Percentiles rank a stretch among this genome's conserved stretches.
phyloP scores from a whole-genome alignment of 768 basidiomycete species.

The Collybia sordida region DNA sequence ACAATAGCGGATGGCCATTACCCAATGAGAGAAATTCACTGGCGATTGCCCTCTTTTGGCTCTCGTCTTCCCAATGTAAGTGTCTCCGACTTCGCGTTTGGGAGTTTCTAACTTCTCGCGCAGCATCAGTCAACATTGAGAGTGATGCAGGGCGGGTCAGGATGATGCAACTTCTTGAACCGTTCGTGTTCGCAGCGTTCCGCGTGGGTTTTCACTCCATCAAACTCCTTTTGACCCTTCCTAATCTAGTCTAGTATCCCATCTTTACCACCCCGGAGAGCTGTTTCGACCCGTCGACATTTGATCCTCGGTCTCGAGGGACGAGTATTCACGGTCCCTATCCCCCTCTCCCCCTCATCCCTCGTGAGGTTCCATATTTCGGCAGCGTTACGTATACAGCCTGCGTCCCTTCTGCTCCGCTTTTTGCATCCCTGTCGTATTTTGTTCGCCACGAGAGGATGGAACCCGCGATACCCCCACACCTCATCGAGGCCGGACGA shows the following conservation, averaged over 20 bases:
- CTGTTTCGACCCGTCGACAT: constrained; percentile 19
- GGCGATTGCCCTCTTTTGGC: constrained; percentile 49
- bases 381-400: constrained; percentile 31
- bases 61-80: constrained; percentile 38
- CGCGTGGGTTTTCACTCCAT: constrained; percentile 34
- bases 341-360: constrained; percentile 26
- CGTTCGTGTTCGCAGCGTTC: constrained; percentile 49
- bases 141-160: constrained; percentile 26
- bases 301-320: constrained; percentile 12
- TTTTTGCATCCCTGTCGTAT: constrained; percentile 48
- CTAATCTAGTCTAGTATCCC: constrained; percentile 35
- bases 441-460: constrained; percentile 41
- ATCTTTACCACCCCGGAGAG: constrained; percentile 39
- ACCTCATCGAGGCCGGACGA: constrained; percentile 24
- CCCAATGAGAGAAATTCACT: constrained; percentile 44
- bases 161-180: constrained; percentile 36
- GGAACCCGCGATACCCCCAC: constrained; percentile 35
- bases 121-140: constrained; percentile 35
- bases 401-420: constrained; percentile 39
- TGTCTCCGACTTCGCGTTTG: constrained; percentile 5
- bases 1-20: constrained; percentile 49
- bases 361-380: constrained; percentile 40
- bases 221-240: constrained; percentile 10
- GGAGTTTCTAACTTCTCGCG: constrained; percentile 2
- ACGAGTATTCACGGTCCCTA: constrained; percentile 22